Percentiles rank a stretch among this genome's conserved stretches.
phyloP scores from a whole-genome alignment of 2,329 filamentous ascomycete species.

The Fusarium sp. region DNA sequence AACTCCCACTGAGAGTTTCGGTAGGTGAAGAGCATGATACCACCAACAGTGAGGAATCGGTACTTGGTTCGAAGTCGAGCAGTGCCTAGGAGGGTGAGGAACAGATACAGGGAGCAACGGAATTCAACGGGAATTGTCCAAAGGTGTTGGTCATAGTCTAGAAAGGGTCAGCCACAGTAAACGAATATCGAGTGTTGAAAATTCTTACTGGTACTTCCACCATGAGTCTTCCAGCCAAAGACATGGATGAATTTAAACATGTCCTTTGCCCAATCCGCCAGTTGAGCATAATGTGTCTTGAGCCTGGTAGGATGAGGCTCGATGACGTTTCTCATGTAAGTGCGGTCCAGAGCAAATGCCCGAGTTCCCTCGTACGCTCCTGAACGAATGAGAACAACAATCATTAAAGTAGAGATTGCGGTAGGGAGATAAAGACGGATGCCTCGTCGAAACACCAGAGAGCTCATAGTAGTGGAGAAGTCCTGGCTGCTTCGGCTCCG shows the following conservation, averaged over 20 bases:
- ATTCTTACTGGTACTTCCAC: conserved; percentile 56
- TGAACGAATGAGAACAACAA: conserved; percentile 55
- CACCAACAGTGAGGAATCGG: conserved; percentile 55
- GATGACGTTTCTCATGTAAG: conserved; percentile 59
- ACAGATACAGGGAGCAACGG: conserved; percentile 67
- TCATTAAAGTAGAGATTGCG: conserved; percentile 60
- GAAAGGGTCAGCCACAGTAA: background rate
- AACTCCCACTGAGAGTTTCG: conserved; percentile 64
- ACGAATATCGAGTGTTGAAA: background rate
- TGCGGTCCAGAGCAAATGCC: conserved; percentile 55
- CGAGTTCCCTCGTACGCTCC: conserved; percentile 62
- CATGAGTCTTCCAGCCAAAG: conserved; percentile 61
- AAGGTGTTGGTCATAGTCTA: conserved; percentile 65
- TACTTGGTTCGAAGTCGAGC: conserved; percentile 56
- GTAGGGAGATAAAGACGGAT: conserved; percentile 64
- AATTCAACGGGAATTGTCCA: conserved; percentile 74
- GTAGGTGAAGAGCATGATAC: conserved; percentile 58
- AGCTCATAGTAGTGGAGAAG: conserved; percentile 58
- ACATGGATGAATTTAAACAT: conserved; percentile 63
- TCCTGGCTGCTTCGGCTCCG: conserved; percentile 51
- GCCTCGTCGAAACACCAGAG: conserved; percentile 62
- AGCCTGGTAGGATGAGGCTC: conserved; percentile 59
- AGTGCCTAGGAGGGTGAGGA: conserved; percentile 62
- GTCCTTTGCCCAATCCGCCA: conserved; percentile 58
- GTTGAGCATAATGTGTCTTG: conserved; percentile 51